Evolutionary conservation across 2,329 filamentous ascomycete genomes (phyloP), one percentile per base, ranked within the genome.

Genomic region (Xylaria sp.): DNA sequence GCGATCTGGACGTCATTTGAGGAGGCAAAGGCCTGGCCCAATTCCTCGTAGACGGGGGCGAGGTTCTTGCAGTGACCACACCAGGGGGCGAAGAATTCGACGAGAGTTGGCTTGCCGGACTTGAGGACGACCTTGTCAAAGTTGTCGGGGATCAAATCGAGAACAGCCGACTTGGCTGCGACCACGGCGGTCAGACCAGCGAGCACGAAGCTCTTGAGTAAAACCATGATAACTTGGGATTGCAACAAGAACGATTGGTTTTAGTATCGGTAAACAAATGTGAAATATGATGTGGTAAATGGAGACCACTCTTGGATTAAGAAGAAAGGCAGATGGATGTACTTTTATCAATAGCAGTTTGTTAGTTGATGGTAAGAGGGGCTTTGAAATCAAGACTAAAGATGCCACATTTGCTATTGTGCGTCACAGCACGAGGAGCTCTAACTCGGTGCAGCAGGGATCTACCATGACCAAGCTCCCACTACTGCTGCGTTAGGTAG

Each of bases 31-130:
- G 83, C 81, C 52, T 83, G 78, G 49, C 88, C 95, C 45, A 99
- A 88, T 76, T 99, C 92, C 78, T 99, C 95, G 79, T 96, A 99
- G 63, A 96, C 83, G 52, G 95, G 96, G 15, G 95, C 95, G 35
- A 99, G 90, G 74, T 83, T 96, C 87, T 98, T 98, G 92, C 95
- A 99, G 85, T 99, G 95, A 33, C 95, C 96, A 75, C 95, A 99
- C 95, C 95, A 99, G 23, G 94, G 94, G 35, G 95, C 95, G 76
- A 96, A 98, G 86, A 99, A 99, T 78, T 98, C 94, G 72, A 98
- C 93, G 25, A 99, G 89, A 0, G 95, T 94, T 45, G 95, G 94
- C 83, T 96, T 98, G 78, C 93, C 93, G 47, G 92, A 94, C 77
- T 96, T 88, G 64, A 97, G 84, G 67, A 97, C 92, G 58, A 97